Conservation (phyloP, 192 early-diverging fungal species). For the Coemansia sp. region DNA sequence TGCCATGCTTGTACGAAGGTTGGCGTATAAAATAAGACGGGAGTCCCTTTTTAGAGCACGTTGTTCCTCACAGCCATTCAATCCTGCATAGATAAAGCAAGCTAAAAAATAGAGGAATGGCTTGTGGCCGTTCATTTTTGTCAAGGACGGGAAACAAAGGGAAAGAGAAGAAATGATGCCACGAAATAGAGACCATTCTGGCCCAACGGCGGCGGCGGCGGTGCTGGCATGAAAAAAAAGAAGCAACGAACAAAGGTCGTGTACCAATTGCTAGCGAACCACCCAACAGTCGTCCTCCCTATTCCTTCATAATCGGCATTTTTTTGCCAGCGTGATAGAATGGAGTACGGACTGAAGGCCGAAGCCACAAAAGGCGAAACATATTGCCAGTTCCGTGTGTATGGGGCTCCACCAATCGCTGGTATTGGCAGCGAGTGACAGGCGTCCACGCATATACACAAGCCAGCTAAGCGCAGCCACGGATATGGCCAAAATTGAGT, state of each 20-base stretch:
- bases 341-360: neutral
- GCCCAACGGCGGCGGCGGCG: neutral
- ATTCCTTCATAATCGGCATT: conserved; percentile 2
- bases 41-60: conserved; percentile 7
- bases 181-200: neutral
- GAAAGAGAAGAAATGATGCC: neutral
- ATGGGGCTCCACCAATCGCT: neutral
- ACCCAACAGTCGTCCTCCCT: neutral
- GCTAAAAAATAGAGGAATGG: neutral
- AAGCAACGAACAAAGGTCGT: neutral
- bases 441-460: neutral
- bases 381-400: neutral
- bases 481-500: neutral
- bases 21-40: neutral
- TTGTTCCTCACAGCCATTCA: conserved; percentile 6
- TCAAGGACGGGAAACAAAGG: conserved; percentile 1
- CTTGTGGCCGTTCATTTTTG: neutral
- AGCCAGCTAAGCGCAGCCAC: neutral
- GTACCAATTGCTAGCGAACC: neutral
- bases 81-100: neutral
- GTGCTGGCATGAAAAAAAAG: neutral
- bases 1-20: neutral
- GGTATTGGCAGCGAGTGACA: neutral
- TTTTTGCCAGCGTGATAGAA: neutral
- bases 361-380: conserved; percentile 1